Evolutionary conservation across 805 yeast genomes (phyloP), one percentile per base, ranked within the genome.

Genomic region (Priceomyces melissophilus): DNA sequence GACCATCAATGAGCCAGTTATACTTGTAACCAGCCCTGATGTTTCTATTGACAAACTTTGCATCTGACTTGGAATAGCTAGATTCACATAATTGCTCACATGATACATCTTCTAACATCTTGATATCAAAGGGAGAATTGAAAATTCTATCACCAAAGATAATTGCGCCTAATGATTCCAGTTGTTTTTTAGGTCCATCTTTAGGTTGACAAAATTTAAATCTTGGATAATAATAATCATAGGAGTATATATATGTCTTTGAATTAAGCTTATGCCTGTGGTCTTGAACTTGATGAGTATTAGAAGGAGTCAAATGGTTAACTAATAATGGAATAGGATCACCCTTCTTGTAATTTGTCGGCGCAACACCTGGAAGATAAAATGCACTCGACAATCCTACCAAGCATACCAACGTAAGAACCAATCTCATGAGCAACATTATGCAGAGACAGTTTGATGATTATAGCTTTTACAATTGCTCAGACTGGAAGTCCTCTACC

Each of bases 291-390:
- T 49, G 43, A 46, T 62, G 68, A 52, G 68, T 71, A 43, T 76
- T 67, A 3, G 88, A 78, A 11, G 97, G 96, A 0, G 96, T 87
- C 52, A 93, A 78, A 55, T 89, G 95, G 59, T 93, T 93, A 26
- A 93, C 99, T 37, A 84, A 68, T 40, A 93, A 67, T 11, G 91
- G 87, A 37, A 93, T 81, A 2, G 56, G 50, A 40, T 90, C 95
- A 38, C 82, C 88, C 44, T 77, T 72, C 35, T 74, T 69, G 58
- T 91, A 93, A 38, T 91, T 84, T 1, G 95, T 86, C 13, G 99
- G 98, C 0, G 98, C 96, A 16, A 89, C 93, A 7, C 98, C 98
- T 0, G 98, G 98, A 41, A 93, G 71, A 58, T 93, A 91, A 65
- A 93, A 91, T 2, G 83, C 95, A 29, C 48, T 38, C 11, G 57